Evolutionary conservation across 2,329 filamentous ascomycete species (phyloP).

Genomic region (Pseudogymnoascus sp.): DNA sequence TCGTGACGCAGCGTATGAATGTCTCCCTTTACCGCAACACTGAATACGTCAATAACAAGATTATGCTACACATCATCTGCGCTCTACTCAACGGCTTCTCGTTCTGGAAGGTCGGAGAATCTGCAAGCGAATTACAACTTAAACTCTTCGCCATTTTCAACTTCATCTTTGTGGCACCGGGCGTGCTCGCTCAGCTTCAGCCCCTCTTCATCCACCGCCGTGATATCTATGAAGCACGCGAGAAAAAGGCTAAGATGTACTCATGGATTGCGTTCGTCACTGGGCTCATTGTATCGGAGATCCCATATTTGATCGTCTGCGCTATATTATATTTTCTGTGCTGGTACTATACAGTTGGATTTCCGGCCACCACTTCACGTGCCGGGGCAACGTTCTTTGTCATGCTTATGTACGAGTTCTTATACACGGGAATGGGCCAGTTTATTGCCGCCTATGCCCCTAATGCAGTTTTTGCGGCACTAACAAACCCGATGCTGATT

Average conservation of each 20-base stretch:
- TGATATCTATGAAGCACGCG: constrained; percentile 49
- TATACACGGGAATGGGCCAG: constrained; percentile 53
- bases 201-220: constrained; percentile 48
- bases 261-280: constrained; percentile 51
- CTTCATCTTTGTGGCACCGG: constrained; percentile 53
- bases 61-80: constrained; percentile 43
- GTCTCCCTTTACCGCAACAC: constrained; percentile 54
- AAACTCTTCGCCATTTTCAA: constrained; percentile 53
- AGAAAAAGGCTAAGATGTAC: constrained; percentile 54
- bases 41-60: constrained; percentile 41
- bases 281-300: constrained; percentile 40
- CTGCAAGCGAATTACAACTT: constrained; percentile 42
- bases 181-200: constrained; percentile 49
- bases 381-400: constrained; percentile 46
- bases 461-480: constrained; percentile 49
- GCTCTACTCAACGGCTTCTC: constrained; percentile 54
- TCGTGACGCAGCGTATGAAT: constrained; percentile 56
- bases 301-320: constrained; percentile 37
- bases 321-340: constrained; percentile 39
- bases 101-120: constrained; percentile 50
- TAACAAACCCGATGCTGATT: constrained; percentile 48
- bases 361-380: constrained; percentile 19
- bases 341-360: constrained; percentile 51
- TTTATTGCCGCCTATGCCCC: constrained; percentile 55
- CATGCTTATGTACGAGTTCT: constrained; percentile 50